Conservation (phyloP, 2,329 filamentous ascomycete genomes). For the Cryphonectria carpinicola region DNA sequence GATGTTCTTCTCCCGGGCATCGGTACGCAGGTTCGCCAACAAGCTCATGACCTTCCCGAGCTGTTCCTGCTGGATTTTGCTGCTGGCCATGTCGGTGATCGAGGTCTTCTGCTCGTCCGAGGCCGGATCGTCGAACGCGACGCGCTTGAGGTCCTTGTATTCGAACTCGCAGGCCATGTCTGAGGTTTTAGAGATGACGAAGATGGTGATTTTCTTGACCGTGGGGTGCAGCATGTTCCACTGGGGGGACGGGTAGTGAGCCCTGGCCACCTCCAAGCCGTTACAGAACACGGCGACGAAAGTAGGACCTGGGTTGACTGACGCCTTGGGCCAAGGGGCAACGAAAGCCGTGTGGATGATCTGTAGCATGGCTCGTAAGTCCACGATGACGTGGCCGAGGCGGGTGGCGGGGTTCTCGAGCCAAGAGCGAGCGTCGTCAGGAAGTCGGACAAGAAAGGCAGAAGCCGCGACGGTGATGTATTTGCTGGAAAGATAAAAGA, state of each 20-base stretch:
- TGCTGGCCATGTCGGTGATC: neutral
- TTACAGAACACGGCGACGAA: neutral
- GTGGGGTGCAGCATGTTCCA: neutral
- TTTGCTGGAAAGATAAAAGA: neutral
- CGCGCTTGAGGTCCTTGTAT: neutral
- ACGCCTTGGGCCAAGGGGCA: neutral
- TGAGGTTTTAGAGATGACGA: neutral
- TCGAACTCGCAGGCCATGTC: neutral
- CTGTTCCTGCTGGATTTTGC: neutral
- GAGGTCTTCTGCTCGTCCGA: neutral
- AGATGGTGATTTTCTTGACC: neutral
- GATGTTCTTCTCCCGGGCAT: neutral
- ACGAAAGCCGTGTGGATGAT: neutral
- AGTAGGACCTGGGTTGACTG: neutral
- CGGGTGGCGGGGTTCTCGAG: neutral
- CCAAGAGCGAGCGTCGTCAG: neutral
- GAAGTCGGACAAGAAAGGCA: too few relatives aligned
- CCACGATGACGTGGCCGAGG: neutral
- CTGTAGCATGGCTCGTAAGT: neutral
- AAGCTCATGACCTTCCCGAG: neutral
- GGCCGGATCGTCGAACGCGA: neutral
- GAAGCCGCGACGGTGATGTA: neutral
- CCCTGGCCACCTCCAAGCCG: neutral
- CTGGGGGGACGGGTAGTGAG: neutral
- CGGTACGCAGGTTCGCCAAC: neutral